Evolutionary conservation across 441 rosid species (phyloP), one percentile per base, ranked within the genome.

Genomic region (Syzygium malaccense): DNA sequence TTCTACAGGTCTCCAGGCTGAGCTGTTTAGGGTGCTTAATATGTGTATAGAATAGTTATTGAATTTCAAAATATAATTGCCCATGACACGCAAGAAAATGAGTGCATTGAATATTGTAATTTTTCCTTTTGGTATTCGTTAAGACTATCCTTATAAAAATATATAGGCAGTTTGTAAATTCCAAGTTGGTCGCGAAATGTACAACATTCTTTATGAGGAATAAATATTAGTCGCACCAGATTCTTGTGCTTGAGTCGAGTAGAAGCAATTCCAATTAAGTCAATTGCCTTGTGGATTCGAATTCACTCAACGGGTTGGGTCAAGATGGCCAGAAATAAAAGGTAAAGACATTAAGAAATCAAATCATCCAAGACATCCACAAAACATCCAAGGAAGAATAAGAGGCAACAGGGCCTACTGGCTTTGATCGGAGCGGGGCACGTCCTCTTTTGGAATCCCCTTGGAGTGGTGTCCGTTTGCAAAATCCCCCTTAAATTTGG

Each of bases 101-200:
- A 64, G 37, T n/a, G 32, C 20, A 64, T 14, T n/a, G 71, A 64
- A 64, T 30, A 7, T 19, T 4, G 23, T 45, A 45, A 45, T 7
- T 45, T 45, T 45, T n/a, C 37, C 37, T 62, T 14, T 32, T 62
- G 2, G 71, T 15, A 64, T 57, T 2, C 14, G 62, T 0, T 57
- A 57, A 57, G n/a, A 25, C 14, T 2, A 25, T 25, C n/a, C 0
- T 57, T 57, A 57, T 4, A 57, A 25, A 25, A 23, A 25, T 9
- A 25, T 23, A 0, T 0, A 9, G 62, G 14, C 0, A 9, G n/a
- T 25, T 25, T 25, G n/a, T 57, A 25, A 57, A 57, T 57, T 1
- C n/a, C n/a, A 57, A 57, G n/a, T 9, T 25, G 62, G 3, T 25
- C 62, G 14, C 62, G 3, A 25, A 57, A 28, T 25, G 48, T 8